Evolutionary conservation across 2,329 filamentous ascomycete genomes (phyloP).

Genomic region (Aureobasidium pullulans): DNA sequence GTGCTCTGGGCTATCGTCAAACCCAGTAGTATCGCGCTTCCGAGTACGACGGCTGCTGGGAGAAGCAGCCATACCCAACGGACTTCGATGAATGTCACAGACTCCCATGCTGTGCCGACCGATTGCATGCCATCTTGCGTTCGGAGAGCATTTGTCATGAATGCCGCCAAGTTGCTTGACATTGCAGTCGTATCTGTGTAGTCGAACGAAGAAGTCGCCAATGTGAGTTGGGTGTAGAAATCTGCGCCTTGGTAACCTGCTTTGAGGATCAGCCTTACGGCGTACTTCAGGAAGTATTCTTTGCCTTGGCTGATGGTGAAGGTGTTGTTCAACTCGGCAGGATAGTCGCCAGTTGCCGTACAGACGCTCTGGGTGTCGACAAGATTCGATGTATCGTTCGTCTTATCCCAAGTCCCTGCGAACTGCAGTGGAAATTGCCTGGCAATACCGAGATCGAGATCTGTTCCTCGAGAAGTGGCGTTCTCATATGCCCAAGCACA

Average conservation of each 20-base stretch:
- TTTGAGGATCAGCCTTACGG: constrained; percentile 2
- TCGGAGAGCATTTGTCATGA: constrained; percentile 6
- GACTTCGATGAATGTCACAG: not conserved
- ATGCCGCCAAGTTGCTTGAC: constrained; percentile 3
- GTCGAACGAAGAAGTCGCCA: constrained; percentile 8
- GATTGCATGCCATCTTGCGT: constrained; percentile 6
- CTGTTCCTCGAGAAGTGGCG: not conserved
- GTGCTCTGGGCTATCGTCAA: not conserved
- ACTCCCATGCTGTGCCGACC: constrained; percentile 4
- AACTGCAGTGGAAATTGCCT: not conserved
- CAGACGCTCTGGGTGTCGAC: constrained; percentile 1
- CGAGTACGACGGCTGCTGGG: not conserved
- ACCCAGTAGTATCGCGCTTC: not conserved
- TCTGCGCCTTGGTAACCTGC: constrained; percentile 9
- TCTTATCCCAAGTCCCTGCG: not conserved
- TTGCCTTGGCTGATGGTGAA: constrained; percentile 11
- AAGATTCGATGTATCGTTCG: not conserved
- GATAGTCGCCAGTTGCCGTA: not conserved
- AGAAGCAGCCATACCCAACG: not conserved
- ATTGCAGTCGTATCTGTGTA: constrained; percentile 4
- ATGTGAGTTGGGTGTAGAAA: constrained; percentile 6
- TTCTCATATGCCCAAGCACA: constrained; percentile 1
- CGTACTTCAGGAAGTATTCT: constrained; percentile 11
- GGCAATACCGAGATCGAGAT: not conserved
- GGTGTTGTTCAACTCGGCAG: not conserved